These are phyloP conservation scores for Allodekkera sacchari DNA, from an alignment of 805 yeast genomes.

Conservation along the genomic window DNA sequence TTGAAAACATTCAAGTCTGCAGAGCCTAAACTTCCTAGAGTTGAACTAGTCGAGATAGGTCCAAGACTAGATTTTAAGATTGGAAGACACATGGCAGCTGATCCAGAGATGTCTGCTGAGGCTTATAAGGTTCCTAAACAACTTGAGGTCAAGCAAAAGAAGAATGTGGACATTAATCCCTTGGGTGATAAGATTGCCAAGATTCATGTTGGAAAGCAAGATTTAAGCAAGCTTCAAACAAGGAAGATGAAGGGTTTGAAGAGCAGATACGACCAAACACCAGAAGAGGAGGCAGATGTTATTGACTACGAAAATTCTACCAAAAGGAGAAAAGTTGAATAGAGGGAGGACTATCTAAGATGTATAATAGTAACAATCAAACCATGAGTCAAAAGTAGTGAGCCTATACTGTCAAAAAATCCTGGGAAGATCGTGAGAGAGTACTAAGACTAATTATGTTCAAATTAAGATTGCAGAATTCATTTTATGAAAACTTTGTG, in stretches of 20 bases:
- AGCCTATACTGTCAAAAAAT: no score
- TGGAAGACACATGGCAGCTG: slow-evolving; percentile 77
- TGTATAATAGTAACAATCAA: no score
- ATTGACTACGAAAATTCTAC: slow-evolving; percentile 19
- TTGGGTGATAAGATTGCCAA: slow-evolving; percentile 97
- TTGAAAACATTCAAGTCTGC: slow-evolving; percentile 67
- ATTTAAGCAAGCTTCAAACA: slow-evolving; percentile 81
- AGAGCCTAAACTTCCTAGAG: slow-evolving; percentile 86
- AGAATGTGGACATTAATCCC: slow-evolving; percentile 78
- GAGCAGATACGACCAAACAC: slow-evolving; percentile 68
- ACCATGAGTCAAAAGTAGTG: no score
- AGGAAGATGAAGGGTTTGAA: slow-evolving; percentile 98
- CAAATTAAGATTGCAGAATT: no score
- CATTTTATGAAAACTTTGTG: no score
- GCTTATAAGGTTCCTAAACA: slow-evolving; percentile 77
- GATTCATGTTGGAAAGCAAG: slow-evolving; percentile 94
- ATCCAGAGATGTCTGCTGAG: slow-evolving; percentile 85
- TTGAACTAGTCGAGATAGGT: slow-evolving; percentile 90
- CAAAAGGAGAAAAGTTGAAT: no score
- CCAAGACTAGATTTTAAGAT: slow-evolving; percentile 90
- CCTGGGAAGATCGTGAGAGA: no score
- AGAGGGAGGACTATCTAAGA: no score
- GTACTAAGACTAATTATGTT: no score
- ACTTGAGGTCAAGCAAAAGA: slow-evolving; percentile 71
- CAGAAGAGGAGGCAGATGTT: slow-evolving; percentile 41